Evolutionary conservation across 768 basidiomycete genomes (phyloP), one percentile per base, ranked within the genome.

Genomic region (Suillus ampliporus): DNA sequence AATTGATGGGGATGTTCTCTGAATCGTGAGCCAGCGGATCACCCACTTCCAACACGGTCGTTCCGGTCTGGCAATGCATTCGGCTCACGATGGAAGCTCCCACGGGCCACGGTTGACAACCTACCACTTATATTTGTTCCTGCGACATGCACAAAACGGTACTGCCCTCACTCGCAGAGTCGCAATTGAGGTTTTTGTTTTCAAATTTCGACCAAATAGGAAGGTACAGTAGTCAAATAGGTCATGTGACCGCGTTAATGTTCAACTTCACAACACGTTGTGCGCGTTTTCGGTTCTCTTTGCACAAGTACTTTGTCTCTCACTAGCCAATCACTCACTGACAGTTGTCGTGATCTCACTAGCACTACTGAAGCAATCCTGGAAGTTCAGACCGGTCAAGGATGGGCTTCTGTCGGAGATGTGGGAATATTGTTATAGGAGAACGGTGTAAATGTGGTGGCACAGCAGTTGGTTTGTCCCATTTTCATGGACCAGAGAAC

Each of bases 391-490:
- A 44, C 44, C 23, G 47, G 34, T 54, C 31, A 47, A 54, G 26
- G 31, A 94, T 94, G 92, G 90, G 89, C 26, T 94, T 94, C 70
- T 95, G 93, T 78, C 84, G 90, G 63, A 82, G 91, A 72, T 95
- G 92, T 71, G 93, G 92, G 61, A 90, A 94, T 65, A 92, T 95
- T 62, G 91, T 94, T 37, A 71, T 80, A 40, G 86, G 86, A 54
- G 75, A 79, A 47, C 89, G 89, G 58, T 94, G 91, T 76, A 89
- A 85, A 75, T 95, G 92, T 74, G 92, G 93, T 66, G 93, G 93
- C 59, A 78, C 81, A 19, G 78, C 90, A 59, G 92, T 91, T 60
- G 92, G 92, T 94, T 71, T 69, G 92, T 81, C 58, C 60, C 17
- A 43, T 47, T 35, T 56, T 41, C 26, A 17, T 8, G 54, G 56